Conservation (phyloP, 257 asterid species). For the Solanum bulbocastanum region DNA sequence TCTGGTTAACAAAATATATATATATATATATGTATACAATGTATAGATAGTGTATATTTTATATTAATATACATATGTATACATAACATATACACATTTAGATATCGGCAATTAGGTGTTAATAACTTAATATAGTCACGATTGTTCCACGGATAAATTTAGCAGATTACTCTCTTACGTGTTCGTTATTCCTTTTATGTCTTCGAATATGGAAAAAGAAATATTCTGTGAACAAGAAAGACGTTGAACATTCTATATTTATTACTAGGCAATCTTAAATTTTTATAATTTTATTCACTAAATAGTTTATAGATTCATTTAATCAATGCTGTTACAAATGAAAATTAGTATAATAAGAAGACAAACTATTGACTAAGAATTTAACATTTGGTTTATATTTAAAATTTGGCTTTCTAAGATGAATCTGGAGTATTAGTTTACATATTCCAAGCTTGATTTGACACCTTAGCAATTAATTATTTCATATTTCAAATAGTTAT, state of each 20-base stretch:
- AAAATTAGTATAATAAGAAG: neutral
- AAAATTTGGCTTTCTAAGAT: neutral
- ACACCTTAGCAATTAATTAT: neutral
- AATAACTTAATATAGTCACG: neutral
- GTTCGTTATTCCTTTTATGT: neutral
- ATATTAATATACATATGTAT: neutral
- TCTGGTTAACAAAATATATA: neutral
- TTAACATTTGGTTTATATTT: neutral
- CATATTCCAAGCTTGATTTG: neutral
- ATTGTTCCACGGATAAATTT: neutral
- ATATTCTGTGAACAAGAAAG: neutral
- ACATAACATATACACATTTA: neutral
- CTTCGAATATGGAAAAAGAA: neutral
- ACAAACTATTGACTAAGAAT: neutral
- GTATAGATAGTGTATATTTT: neutral
- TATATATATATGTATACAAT: neutral
- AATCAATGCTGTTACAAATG: neutral
- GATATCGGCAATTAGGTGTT: no score
- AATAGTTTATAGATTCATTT: neutral
- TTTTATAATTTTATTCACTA: neutral
- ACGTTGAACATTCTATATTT: neutral
- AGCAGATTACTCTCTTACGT: neutral
- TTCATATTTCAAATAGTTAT: neutral
- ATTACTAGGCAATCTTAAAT: neutral
- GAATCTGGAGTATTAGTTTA: neutral